These are phyloP conservation scores for Colletotrichum liaoningense DNA, from an alignment of 2,329 filamentous ascomycete species.

Conservation along the genomic window DNA sequence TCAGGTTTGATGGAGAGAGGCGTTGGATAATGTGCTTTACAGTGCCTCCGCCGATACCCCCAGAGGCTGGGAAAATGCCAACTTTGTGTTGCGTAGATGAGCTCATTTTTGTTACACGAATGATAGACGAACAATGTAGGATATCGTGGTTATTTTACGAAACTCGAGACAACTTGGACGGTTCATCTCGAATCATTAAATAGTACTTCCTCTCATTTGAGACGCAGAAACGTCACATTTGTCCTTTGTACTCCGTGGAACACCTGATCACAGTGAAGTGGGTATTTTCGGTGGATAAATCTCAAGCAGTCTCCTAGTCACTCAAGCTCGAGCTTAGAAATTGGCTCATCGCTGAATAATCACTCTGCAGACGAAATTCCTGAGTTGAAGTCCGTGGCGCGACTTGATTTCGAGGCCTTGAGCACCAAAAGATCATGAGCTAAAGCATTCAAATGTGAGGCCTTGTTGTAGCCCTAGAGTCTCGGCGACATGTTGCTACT, in stretches of 20 bases:
- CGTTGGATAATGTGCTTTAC: neutral
- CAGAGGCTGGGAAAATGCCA: neutral
- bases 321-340: neutral
- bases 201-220: neutral
- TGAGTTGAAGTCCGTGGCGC: neutral
- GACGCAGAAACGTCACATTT: neutral
- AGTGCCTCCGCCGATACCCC: neutral
- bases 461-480: no score
- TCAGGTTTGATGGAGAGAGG: neutral
- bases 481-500: no score
- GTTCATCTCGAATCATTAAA: neutral
- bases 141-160: neutral
- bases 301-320: neutral
- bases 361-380: neutral
- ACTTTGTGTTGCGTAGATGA: neutral
- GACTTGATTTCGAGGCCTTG: neutral
- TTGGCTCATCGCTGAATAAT: neutral
- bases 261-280: neutral
- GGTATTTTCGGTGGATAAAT: neutral
- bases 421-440: neutral
- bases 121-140: neutral
- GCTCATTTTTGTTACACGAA: neutral
- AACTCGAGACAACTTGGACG: neutral
- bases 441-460: no score
- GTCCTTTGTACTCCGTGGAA: neutral